A percentile compares a stretch with the other conserved stretches of the same genome.
Conservation (phyloP, 2,329 filamentous ascomycete species). For the Fusarium denticulatum region DNA sequence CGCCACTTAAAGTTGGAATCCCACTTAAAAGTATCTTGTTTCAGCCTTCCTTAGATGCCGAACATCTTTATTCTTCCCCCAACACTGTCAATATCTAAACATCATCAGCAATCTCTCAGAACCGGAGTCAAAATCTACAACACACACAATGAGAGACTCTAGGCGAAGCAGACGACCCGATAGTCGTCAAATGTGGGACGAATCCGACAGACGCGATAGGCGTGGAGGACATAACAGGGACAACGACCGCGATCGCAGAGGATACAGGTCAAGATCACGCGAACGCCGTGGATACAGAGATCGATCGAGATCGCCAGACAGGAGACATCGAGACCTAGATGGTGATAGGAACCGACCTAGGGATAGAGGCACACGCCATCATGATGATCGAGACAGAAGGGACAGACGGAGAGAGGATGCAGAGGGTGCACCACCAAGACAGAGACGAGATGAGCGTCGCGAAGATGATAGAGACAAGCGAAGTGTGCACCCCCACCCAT, state of each 20-base stretch:
- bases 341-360: conserved; percentile 47
- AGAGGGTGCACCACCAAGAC: conserved; percentile 33
- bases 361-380: conserved; percentile 46
- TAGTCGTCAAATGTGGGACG: conserved; percentile 71
- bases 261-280: conserved; percentile 49
- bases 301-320: conserved; percentile 50
- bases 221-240: conserved; percentile 44
- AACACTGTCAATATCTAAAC: background rate
- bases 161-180: conserved; percentile 55
- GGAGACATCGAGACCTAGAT: conserved; percentile 53
- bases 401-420: conserved; percentile 42
- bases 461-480: conserved; percentile 41
- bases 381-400: conserved; percentile 39
- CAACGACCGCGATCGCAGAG: conserved; percentile 46
- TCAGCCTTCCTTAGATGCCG: conserved; percentile 33
- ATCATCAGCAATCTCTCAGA: background rate
- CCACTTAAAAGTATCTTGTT: conserved; percentile 18
- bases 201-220: conserved; percentile 55
- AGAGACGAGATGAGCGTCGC: conserved; percentile 38
- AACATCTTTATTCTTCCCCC: conserved; percentile 8
- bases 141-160: conserved; percentile 46
- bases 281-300: conserved; percentile 50
- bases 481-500: conserved; percentile 29
- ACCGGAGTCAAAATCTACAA: background rate
- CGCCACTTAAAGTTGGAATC: background rate